Conservation (phyloP, 257 asterid species). For the Verbena officinalis region DNA sequence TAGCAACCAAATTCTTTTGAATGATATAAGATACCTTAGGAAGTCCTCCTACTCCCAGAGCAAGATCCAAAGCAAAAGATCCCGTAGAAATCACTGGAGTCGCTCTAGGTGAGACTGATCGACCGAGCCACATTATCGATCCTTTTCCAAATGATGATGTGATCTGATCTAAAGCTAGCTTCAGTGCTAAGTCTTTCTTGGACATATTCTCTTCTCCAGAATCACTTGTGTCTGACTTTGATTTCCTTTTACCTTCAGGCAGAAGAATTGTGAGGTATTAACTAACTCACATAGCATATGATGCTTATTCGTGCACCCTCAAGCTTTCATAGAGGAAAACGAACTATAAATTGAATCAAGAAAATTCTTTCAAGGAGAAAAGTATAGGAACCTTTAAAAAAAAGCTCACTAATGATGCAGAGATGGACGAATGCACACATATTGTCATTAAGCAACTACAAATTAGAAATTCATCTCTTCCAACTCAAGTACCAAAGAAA, state of each 20-base stretch:
- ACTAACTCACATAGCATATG: too few species aligned
- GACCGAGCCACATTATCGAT: slow-evolving; percentile 98
- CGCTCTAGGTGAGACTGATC: slow-evolving; percentile 50
- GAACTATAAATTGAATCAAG: background rate
- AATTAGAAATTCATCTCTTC: slow-evolving; percentile 9
- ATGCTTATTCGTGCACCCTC: too few species aligned
- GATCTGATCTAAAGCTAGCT: slow-evolving; percentile 87
- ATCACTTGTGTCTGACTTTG: slow-evolving; percentile 72
- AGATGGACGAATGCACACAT: background rate
- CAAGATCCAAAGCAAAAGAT: slow-evolving; percentile 81
- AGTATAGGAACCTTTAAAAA: background rate
- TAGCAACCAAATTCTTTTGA: slow-evolving; percentile 5
- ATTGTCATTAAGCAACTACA: slow-evolving; percentile 7
- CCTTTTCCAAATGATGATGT: slow-evolving; percentile 89
- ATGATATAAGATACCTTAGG: slow-evolving; percentile 62
- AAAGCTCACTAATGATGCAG: background rate
- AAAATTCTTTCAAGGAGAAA: background rate
- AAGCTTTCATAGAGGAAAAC: background rate
- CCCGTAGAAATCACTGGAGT: slow-evolving; percentile 96
- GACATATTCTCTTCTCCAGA: slow-evolving; percentile 89
- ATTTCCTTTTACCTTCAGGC: slow-evolving; percentile 63
- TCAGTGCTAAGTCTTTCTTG: slow-evolving; percentile 89
- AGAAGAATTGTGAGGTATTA: background rate
- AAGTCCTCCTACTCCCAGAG: slow-evolving; percentile 89
- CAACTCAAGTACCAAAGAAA: background rate